A percentile compares a stretch with the other conserved stretches of the same genome.
phyloP scores from a whole-genome alignment of 352 stramenopile genomes.

The Globisporangium ultimum region DNA sequence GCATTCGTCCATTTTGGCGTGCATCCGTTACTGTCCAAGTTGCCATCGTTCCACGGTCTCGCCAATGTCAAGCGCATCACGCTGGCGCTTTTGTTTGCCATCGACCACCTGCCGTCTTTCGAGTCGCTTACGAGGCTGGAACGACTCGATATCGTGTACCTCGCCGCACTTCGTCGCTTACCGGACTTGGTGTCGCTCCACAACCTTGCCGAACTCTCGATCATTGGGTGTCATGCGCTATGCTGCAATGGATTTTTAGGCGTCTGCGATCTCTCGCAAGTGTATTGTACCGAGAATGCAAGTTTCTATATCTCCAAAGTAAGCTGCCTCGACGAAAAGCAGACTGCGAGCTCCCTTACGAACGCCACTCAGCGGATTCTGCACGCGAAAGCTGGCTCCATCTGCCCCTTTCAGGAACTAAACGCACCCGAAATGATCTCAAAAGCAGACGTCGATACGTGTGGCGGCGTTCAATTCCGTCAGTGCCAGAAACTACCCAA shows the following conservation, averaged over 20 bases:
- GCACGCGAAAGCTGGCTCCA: background rate
- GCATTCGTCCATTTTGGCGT: constrained; percentile 28
- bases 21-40: constrained; percentile 13
- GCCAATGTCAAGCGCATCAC: constrained; percentile 28
- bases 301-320: background rate
- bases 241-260: constrained; percentile 35
- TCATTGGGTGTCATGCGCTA: constrained; percentile 12
- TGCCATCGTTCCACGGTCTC: constrained; percentile 31
- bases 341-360: background rate
- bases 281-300: background rate
- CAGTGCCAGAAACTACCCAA: background rate
- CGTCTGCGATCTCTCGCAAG: constrained; percentile 11
- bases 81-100: constrained; percentile 14
- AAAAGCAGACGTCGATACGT: background rate
- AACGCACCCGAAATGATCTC: background rate
- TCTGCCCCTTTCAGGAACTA: background rate
- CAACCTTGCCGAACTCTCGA: constrained; percentile 15
- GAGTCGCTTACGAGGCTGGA: constrained; percentile 17
- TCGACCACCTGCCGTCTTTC: constrained; percentile 20
- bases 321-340: background rate
- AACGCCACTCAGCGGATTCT: background rate
- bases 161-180: constrained; percentile 11
- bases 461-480: constrained; percentile 6
- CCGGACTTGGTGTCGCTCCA: constrained; percentile 21
- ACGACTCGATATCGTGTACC: constrained; percentile 18